phyloP scores from a whole-genome alignment of 768 basidiomycete species.

The Boletus edulis region DNA sequence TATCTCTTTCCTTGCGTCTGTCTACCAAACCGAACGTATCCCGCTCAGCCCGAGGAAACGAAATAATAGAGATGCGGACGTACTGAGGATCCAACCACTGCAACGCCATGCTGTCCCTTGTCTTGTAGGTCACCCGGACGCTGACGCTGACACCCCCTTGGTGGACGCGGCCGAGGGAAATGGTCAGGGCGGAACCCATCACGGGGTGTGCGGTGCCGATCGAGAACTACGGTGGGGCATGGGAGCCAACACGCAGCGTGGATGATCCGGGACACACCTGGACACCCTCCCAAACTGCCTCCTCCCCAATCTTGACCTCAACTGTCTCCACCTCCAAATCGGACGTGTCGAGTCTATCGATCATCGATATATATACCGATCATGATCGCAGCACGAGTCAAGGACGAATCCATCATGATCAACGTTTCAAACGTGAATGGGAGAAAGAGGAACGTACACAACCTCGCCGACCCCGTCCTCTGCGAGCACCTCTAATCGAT shows the following conservation, averaged over 20 bases:
- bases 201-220: slow-evolving; percentile 57
- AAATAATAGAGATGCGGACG: slow-evolving; percentile 12
- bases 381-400: not conserved
- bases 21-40: not conserved
- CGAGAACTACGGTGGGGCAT: slow-evolving; percentile 40
- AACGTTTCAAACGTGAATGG: too few species aligned
- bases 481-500: slow-evolving; percentile 48
- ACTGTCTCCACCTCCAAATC: slow-evolving; percentile 54
- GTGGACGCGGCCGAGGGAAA: slow-evolving; percentile 45
- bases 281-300: slow-evolving; percentile 36
- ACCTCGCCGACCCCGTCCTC: slow-evolving; percentile 52
- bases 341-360: slow-evolving; percentile 66
- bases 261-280: slow-evolving; percentile 4
- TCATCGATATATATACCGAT: not conserved
- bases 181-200: slow-evolving; percentile 72
- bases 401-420: too few species aligned
- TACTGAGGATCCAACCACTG: slow-evolving; percentile 86
- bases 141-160: slow-evolving; percentile 39
- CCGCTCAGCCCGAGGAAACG: not conserved
- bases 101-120: slow-evolving; percentile 74
- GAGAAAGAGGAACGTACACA: slow-evolving; percentile 40
- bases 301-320: not conserved
- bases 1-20: not conserved
- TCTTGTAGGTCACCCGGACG: slow-evolving; percentile 63
- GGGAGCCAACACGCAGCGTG: slow-evolving; percentile 32